A percentile compares a stretch with the other conserved stretches of the same genome.
These are phyloP conservation scores for Microascus cirrosus DNA, from an alignment of 2,329 filamentous ascomycete genomes.

Conservation along the genomic window DNA sequence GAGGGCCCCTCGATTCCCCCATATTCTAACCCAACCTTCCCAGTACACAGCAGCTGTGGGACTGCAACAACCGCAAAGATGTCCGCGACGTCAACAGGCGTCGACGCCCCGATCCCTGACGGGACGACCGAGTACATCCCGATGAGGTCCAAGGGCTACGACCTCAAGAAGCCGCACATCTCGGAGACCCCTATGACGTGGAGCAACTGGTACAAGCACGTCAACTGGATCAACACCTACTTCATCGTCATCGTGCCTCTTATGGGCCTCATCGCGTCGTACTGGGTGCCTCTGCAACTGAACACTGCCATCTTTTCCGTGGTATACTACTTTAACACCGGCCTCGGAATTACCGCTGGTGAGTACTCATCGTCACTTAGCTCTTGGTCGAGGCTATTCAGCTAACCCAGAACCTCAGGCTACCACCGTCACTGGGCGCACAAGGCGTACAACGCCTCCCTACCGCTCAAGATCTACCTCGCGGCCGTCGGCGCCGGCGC, in stretches of 20 bases:
- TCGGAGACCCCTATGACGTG: constrained; percentile 70
- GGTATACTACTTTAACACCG: constrained; percentile 73
- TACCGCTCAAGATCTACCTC: constrained; percentile 71
- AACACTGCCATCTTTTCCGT: constrained; percentile 67
- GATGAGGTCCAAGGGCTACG: constrained; percentile 18
- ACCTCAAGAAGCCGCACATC: constrained; percentile 69
- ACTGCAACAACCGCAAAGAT: not conserved
- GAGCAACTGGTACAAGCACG: constrained; percentile 81
- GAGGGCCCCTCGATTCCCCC: not conserved
- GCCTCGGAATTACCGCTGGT: constrained; percentile 68
- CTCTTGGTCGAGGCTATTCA: not conserved
- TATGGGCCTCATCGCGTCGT: constrained; percentile 59
- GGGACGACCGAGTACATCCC: constrained; percentile 46
- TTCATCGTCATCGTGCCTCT: constrained; percentile 72
- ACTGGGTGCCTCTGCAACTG: constrained; percentile 64
- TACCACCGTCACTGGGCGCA: constrained; percentile 81
- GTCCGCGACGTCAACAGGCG: not conserved
- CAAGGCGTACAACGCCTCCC: constrained; percentile 66
- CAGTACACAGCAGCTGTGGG: not conserved
- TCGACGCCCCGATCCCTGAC: constrained; percentile 30
- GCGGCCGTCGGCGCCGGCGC: constrained; percentile 73
- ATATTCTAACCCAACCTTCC: not conserved
- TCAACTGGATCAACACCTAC: constrained; percentile 85
- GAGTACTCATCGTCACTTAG: constrained; percentile 23
- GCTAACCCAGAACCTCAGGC: constrained; percentile 23